phyloP scores from a whole-genome alignment of 1,284 basidiomycete genomes.

The Cryptococcus sp. region DNA sequence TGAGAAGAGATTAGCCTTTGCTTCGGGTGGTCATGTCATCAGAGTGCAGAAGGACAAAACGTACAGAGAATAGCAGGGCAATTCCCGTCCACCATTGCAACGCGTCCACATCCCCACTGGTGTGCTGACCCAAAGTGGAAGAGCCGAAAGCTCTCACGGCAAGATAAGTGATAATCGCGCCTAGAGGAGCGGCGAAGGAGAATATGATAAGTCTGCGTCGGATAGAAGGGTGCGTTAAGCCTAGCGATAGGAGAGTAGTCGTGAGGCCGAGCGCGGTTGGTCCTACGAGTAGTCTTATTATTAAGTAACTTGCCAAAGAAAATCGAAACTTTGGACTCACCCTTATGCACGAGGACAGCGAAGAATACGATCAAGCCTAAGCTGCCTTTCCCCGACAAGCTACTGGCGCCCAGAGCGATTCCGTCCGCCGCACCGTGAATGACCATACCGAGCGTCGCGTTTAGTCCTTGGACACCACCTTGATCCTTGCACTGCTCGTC shows the following conservation, averaged over 20 bases:
- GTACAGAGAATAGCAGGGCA: conserved; percentile 52
- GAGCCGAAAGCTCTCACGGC: conserved; percentile 63
- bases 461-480: conserved; percentile 54
- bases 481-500: conserved; percentile 9
- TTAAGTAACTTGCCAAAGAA: not conserved
- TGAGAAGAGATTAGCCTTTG: not conserved
- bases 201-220: conserved; percentile 75
- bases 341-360: conserved; percentile 86
- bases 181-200: conserved; percentile 73
- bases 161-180: conserved; percentile 69
- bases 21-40: not conserved
- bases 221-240: conserved; percentile 67
- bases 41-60: conserved; percentile 13
- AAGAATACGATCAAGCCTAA: conserved; percentile 81
- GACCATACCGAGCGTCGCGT: conserved; percentile 78
- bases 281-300: conserved; percentile 56
- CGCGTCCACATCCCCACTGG: conserved; percentile 25
- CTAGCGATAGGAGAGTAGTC: conserved; percentile 74
- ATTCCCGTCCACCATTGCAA: conserved; percentile 65
- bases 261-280: conserved; percentile 83
- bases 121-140: conserved; percentile 6
- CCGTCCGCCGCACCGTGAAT: conserved; percentile 88
- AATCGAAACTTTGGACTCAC: conserved; percentile 52
- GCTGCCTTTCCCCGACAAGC: conserved; percentile 42
- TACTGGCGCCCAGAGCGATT: conserved; percentile 75